Evolutionary conservation across 805 yeast genomes (phyloP).

Genomic region (Spathaspora girioi): DNA sequence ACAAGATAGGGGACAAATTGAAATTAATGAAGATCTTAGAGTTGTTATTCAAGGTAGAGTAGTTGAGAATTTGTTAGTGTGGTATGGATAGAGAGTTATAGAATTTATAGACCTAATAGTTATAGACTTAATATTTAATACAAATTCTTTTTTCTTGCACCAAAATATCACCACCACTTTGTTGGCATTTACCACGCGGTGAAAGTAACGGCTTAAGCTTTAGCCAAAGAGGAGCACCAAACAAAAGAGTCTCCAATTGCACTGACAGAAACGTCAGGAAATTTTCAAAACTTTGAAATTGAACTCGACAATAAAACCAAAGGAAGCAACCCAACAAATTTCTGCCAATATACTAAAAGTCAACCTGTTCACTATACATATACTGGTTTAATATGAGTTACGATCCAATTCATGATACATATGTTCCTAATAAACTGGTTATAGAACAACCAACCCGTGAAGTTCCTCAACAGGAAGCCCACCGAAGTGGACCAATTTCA

Average conservation of each 20-base stretch:
- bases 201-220: too few relatives aligned
- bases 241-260: too few relatives aligned
- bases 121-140: neutral
- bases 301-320: too few relatives aligned
- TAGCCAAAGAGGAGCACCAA: too few relatives aligned
- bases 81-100: slow-evolving; percentile 7
- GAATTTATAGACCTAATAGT: neutral
- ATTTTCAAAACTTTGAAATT: too few relatives aligned
- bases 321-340: too few relatives aligned
- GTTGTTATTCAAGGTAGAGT: slow-evolving; percentile 23
- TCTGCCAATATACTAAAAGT: too few relatives aligned
- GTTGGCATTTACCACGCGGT: neutral
- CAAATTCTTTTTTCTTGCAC: neutral
- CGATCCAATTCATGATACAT: slow-evolving; percentile 43
- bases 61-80: slow-evolving; percentile 30
- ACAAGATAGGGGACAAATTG: slow-evolving; percentile 12
- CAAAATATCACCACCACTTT: neutral
- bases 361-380: too few relatives aligned
- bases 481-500: slow-evolving; percentile 8
- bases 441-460: neutral
- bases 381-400: slow-evolving; percentile 26
- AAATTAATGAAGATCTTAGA: slow-evolving; percentile 17
- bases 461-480: slow-evolving; percentile 1
- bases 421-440: slow-evolving; percentile 9
- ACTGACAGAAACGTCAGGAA: too few relatives aligned